Conservation (phyloP, 495 filamentous ascomycete species). For the Arthonia radiata region DNA sequence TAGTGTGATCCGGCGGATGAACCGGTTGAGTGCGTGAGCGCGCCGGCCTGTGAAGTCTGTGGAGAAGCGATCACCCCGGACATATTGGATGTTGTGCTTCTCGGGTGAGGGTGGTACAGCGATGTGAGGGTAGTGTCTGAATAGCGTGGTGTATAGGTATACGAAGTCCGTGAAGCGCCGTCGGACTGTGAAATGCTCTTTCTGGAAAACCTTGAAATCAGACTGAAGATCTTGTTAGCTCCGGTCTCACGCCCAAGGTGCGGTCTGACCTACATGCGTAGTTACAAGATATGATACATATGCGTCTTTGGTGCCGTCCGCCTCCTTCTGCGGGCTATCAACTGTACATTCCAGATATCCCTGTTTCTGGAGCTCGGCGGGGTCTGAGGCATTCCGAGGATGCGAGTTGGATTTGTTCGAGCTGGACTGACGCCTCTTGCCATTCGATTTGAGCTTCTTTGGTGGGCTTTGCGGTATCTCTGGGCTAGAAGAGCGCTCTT, state of each 20-base stretch:
- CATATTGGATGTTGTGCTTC: conserved; percentile 97
- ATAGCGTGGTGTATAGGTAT: conserved; percentile 79
- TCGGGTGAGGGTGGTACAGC: conserved; percentile 89
- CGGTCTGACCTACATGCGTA: conserved; percentile 39
- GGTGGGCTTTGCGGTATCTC: too few species aligned
- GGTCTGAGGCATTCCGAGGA: too few species aligned
- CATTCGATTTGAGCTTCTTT: too few species aligned
- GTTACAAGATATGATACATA: conserved; percentile 90
- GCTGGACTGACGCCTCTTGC: too few species aligned
- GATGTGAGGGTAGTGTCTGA: conserved; percentile 63
- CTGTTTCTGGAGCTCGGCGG: too few species aligned
- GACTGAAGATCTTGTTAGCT: conserved; percentile 28
- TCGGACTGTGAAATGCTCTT: conserved; percentile 46
- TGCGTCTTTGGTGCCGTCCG: conserved; percentile 89
- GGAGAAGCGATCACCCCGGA: conserved; percentile 84
- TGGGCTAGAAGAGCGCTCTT: too few species aligned
- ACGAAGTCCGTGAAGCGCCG: conserved; percentile 93
- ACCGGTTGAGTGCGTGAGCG: conserved; percentile 76
- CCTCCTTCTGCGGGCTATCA: conserved; percentile 63
- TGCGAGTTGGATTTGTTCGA: too few species aligned
- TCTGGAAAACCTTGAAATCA: conserved; percentile 78
- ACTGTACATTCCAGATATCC: conserved; percentile 69
- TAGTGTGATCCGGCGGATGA: conserved; percentile 62
- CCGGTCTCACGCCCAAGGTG: not conserved
- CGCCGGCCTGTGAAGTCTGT: conserved; percentile 78